phyloP scores from a whole-genome alignment of 495 filamentous ascomycete species.

The Xylaria palmicola region DNA sequence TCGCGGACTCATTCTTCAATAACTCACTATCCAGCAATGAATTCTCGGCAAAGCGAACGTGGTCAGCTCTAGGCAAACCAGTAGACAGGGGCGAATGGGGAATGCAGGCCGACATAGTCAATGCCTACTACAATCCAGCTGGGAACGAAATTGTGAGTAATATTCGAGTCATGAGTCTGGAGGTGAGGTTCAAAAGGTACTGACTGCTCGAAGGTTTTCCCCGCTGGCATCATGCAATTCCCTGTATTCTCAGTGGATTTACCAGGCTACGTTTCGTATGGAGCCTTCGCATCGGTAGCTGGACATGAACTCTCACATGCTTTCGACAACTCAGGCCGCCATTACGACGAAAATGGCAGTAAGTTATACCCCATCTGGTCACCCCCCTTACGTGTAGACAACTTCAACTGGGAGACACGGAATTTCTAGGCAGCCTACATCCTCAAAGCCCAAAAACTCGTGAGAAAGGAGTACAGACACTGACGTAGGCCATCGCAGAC shows the following conservation, averaged over 20 bases:
- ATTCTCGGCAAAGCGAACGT: slow-evolving; percentile 49
- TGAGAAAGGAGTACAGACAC: neutral
- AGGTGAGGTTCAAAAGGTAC: neutral
- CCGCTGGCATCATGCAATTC: slow-evolving; percentile 71
- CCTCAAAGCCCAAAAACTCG: neutral
- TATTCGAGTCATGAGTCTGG: neutral
- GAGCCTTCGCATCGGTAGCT: slow-evolving; percentile 67
- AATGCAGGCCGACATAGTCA: slow-evolving; percentile 57
- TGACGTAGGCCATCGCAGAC: slow-evolving; percentile 24
- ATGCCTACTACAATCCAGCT: slow-evolving; percentile 58
- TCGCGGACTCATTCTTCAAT: slow-evolving; percentile 59
- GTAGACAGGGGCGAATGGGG: slow-evolving; percentile 62
- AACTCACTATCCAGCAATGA: slow-evolving; percentile 54
- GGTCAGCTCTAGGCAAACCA: slow-evolving; percentile 60
- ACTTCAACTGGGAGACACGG: neutral
- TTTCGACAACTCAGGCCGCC: slow-evolving; percentile 67
- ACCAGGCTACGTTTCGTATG: slow-evolving; percentile 66
- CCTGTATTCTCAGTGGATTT: slow-evolving; percentile 63
- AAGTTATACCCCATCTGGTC: neutral
- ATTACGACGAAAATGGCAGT: slow-evolving; percentile 65
- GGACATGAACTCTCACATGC: slow-evolving; percentile 76
- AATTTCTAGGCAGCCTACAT: neutral
- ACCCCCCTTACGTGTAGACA: neutral
- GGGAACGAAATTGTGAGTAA: slow-evolving; percentile 57
- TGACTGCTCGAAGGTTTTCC: slow-evolving; percentile 50